These are phyloP conservation scores for rapeseed (Brassica napus) DNA, from an alignment of 345 rosid species.

Conservation along the genomic window Da-Ae NC_063447.1:52706501-52707000, in stretches of 20 bases:
- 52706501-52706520: no score
- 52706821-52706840: not conserved
- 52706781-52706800: not conserved
- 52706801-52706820: not conserved
- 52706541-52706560: no score
- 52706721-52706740: not conserved
- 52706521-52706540: no score
- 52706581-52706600: no score
- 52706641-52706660: no score
- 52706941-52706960: constrained; percentile 5
- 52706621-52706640: no score
- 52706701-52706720: not conserved
- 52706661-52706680: no score
- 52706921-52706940: constrained; percentile 38
- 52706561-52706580: no score
- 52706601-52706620: no score
- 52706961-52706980: not conserved
- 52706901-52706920: constrained; percentile 29
- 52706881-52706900: constrained; percentile 15
- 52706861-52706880: not conserved
- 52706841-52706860: constrained; percentile 8
- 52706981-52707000: constrained; percentile 17
- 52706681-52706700: no score
- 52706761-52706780: not conserved
- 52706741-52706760: not conserved